These are phyloP conservation scores for Phlebiopsis flavidoalba DNA, from an alignment of 768 basidiomycete species.

Conservation along the genomic window DNA sequence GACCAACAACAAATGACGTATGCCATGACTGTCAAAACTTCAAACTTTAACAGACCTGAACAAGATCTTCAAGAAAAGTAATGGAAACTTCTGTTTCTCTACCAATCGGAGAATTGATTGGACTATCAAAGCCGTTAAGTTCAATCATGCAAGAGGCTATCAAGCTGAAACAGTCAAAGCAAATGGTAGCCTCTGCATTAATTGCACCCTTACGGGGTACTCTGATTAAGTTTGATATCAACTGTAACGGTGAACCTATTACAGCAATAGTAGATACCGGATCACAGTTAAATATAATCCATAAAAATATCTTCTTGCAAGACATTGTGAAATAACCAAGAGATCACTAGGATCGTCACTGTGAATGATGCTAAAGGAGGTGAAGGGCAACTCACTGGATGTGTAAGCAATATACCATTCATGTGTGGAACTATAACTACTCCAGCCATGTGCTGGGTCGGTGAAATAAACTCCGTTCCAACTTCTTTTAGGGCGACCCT, in stretches of 20 bases:
- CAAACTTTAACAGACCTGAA: background rate
- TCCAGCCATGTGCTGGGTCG: background rate
- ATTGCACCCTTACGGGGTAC: background rate
- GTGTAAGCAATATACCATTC: background rate
- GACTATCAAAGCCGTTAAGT: background rate
- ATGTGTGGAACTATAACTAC: background rate
- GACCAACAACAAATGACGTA: background rate
- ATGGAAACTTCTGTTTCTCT: background rate
- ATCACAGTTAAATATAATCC: background rate
- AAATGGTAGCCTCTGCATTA: background rate
- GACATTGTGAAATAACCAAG: background rate
- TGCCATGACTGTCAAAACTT: background rate
- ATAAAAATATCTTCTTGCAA: background rate
- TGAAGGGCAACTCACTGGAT: background rate
- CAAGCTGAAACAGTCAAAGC: background rate
- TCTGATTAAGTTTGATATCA: background rate
- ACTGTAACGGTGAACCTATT: background rate
- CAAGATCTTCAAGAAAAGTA: background rate
- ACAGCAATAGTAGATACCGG: background rate
- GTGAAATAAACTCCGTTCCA: background rate
- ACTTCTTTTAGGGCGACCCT: background rate
- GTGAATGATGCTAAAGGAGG: slow-evolving; percentile 3
- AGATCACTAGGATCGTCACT: background rate
- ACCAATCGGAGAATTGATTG: background rate
- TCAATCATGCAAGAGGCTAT: background rate